Base-by-base conservation (phyloP, 768 basidiomycete species). In the Lyophyllum semitale region DNA sequence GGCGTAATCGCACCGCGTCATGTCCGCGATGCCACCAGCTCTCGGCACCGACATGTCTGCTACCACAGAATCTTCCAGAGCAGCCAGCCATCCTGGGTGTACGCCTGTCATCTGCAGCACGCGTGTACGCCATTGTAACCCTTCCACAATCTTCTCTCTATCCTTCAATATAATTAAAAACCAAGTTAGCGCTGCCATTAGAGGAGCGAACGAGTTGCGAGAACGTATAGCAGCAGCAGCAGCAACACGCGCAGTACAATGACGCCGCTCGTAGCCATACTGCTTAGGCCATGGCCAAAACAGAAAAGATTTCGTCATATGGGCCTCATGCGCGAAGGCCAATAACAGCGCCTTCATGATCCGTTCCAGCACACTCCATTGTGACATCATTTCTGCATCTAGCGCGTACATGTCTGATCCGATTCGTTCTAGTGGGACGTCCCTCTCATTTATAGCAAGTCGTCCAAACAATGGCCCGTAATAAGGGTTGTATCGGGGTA, bases 151-250 rank as follows among this genome's bases (percentile, higher is more conserved):
- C 11, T 12, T 37, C 26, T 59, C 30, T 20, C 26, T 3, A 1
- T 35, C 27, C n/a, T 41, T 23, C 8, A 55, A 23, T 3, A 43
- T 30, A 3, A 54, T 8, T 37, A 57, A 11, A n/a, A 52, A 48
- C 22, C 55, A 32, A 23, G 60, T 26, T 4, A 61, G 20, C 12
- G 50, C 18, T 3, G 54, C 60, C 26, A 62, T 62, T 20, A 62
- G 47, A 20, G 58, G 60, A 12, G 59, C 9, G 45, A 62, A 59
- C 1, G 60, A 54, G 42, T 62, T 49, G 2, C 58, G 32, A 18
- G 61, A 57, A 7, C 33, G 42, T 18, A 25, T 11, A 4, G 23
- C 38, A 3, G 48, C 30, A 13, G 46, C 20, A 13, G 33, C 3
- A 3, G n/a, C 49, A 41, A 42, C 30, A 3, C 15, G 8, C 1